Conservation (phyloP, 352 stramenopile genomes). For the Phytopythium chamaehyphon region DNA sequence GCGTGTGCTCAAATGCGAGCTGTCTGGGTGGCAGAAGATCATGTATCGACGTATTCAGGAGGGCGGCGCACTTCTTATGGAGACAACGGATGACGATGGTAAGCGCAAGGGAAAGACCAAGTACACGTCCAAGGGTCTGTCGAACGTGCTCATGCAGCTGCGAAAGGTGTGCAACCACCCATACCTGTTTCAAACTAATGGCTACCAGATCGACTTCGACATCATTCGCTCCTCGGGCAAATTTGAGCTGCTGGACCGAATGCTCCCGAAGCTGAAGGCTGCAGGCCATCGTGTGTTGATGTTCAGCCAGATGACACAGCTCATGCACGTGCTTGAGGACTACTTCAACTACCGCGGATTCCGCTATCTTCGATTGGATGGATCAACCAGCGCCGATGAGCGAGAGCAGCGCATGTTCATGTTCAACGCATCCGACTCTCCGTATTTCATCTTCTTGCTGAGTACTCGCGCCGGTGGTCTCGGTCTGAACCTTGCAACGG, state of each 20-base stretch:
- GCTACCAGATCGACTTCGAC: conserved; percentile 83
- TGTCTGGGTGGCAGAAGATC: conserved; percentile 88
- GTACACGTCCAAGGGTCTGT: conserved; percentile 82
- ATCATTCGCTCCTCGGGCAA: conserved; percentile 89
- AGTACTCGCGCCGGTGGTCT: conserved; percentile 96
- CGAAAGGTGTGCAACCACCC: conserved; percentile 89
- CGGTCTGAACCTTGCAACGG: conserved; percentile 97
- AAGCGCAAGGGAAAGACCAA: conserved; percentile 76
- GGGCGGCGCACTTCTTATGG: conserved; percentile 78
- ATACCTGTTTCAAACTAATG: conserved; percentile 84
- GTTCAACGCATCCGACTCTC: conserved; percentile 93
- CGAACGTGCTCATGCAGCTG: conserved; percentile 87
- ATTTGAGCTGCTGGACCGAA: conserved; percentile 95
- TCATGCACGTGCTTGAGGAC: conserved; percentile 89
- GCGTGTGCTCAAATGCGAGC: conserved; percentile 81
- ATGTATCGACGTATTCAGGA: conserved; percentile 87
- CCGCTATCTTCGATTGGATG: conserved; percentile 96
- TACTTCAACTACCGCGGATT: conserved; percentile 90
- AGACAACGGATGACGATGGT: conserved; percentile 55
- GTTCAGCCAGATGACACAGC: conserved; percentile 90
- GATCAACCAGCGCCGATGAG: conserved; percentile 94
- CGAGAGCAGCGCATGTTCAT: conserved; percentile 97
- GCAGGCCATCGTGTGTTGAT: conserved; percentile 90
- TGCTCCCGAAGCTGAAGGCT: conserved; percentile 93
- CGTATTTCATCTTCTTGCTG: conserved; percentile 96